Evolutionary conservation across 176 grass and related monocot genomes (phyloP).

Genomic region (Neostapfia colusana): DNA sequence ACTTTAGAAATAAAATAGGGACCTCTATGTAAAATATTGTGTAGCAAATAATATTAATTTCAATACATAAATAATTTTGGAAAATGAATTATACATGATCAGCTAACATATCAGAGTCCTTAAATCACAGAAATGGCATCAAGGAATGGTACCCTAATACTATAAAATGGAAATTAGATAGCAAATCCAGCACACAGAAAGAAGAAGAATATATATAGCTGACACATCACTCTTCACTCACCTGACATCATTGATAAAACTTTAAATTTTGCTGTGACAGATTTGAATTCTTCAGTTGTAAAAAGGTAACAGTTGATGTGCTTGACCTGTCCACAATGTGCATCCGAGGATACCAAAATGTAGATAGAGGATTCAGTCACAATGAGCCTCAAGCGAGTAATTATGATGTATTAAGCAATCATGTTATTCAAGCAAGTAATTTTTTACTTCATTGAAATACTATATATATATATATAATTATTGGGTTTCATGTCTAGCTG

Average conservation of each 20-base stretch:
- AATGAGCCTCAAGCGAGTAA: conserved; percentile 23
- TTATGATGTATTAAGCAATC: conserved; percentile 12
- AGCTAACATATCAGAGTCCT: background rate
- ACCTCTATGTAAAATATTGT: background rate
- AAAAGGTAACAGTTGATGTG: conserved; percentile 77
- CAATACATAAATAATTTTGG: background rate
- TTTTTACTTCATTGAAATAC: no score
- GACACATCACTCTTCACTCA: conserved; percentile 33
- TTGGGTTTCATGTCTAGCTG: no score
- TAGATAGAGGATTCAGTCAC: conserved; percentile 9
- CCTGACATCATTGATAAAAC: conserved; percentile 78
- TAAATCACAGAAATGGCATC: background rate
- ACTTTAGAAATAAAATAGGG: no score
- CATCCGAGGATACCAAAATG: conserved; percentile 1
- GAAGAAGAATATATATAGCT: background rate
- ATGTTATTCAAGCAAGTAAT: no score
- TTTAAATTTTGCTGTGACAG: conserved; percentile 69
- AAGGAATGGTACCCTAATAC: conserved; percentile 27
- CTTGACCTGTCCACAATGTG: conserved; percentile 56
- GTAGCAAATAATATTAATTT: background rate
- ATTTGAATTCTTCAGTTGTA: conserved; percentile 67
- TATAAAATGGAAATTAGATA: conserved; percentile 9
- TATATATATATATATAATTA: no score
- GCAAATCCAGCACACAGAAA: conserved; percentile 9
- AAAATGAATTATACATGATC: background rate